Base-by-base conservation (phyloP, 2,329 filamentous ascomycete genomes). In the Monilinia vaccinii-corymbosi region DNA sequence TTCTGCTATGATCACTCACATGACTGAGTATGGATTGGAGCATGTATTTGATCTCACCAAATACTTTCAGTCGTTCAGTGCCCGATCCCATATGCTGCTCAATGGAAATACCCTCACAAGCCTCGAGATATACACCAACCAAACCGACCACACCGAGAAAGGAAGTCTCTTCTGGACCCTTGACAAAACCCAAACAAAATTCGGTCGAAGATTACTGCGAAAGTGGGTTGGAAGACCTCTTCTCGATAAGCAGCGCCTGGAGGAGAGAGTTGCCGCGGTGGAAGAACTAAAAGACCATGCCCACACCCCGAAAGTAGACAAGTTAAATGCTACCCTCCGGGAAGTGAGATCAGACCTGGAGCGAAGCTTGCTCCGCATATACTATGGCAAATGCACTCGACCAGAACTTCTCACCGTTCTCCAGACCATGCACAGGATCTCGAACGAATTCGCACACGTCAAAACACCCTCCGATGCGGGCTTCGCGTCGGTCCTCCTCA, bases 11-110 rank as follows among this genome's bases (percentile, higher is more conserved):
- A 97, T 99, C 67, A 89, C 82, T 1, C 92, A 99, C 70, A 78
- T 99, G 67, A 86, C 85, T 21, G 92, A 96, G 65, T 99, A 97
- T 71, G 91, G 91, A 0, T 79, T 99, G 23, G 88, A 97, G 73
- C 91, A 97, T 76, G 90, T 99, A 57, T 96, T 99, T 68, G 88
- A 96, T 69, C 77, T 99, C 47, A 97, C 94, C 1, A 96, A 96
- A 68, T 96, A 97, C 75, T 99, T 99, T 70, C 88, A 96, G 67
- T 91, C 91, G 2, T 99, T 99, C 75, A 96, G 89, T 67, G 90
- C 92, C 9, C 81, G 92, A 42, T 92, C 93, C 16, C 92, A 97
- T 70, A 97, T 99, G 94, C 79, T 97, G 4, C 78, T 99, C 62
- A 97, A 95, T 70, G 94, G 93, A 48, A 99, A 96, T 58, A 97